Evolutionary conservation across 257 asterid species (phyloP).

Genomic region (Anisodus tanguticus): DNA sequence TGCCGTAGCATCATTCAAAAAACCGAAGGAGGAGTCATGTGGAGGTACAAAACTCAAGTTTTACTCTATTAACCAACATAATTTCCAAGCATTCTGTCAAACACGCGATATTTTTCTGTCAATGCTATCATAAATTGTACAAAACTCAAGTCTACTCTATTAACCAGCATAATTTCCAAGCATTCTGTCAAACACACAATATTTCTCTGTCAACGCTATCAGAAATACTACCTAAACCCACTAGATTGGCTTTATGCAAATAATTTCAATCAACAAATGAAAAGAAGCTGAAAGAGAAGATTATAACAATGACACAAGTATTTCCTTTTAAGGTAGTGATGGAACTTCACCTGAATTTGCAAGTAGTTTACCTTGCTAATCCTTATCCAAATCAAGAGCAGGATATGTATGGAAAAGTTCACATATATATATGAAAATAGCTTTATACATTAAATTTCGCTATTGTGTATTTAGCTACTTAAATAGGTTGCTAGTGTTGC

Average conservation of each 20-base stretch:
- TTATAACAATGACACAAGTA: background rate
- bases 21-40: background rate
- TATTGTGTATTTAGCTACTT: background rate
- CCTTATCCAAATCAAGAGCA: constrained; percentile 2
- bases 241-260: background rate
- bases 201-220: background rate
- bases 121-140: background rate
- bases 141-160: background rate
- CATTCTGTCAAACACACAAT: constrained; percentile 1
- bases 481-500: background rate
- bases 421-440: background rate
- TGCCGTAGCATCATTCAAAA: background rate
- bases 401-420: background rate
- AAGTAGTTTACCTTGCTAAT: background rate
- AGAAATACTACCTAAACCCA: constrained; percentile 18
- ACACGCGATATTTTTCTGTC: constrained; percentile 9
- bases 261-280: constrained; percentile 8
- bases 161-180: background rate
- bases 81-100: constrained; percentile 1
- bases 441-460: background rate
- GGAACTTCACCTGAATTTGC: constrained; percentile 1
- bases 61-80: background rate
- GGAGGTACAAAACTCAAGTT: constrained; percentile 3
- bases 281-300: background rate
- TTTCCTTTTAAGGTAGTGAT: constrained; percentile 11